Base-by-base conservation (phyloP, 768 basidiomycete species). In the Russula compacta region DNA sequence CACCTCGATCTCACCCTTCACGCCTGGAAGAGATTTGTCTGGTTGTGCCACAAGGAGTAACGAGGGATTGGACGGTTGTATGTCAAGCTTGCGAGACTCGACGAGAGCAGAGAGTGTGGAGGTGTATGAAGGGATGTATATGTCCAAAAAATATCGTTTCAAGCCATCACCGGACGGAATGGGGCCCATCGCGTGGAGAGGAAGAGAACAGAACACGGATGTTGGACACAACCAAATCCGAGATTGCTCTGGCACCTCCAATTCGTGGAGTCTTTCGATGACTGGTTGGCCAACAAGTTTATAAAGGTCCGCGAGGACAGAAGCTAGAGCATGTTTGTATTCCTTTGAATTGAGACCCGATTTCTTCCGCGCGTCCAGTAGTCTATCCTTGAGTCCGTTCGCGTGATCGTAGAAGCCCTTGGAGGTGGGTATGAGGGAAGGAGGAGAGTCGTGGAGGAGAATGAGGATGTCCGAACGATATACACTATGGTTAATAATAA, bases 351-450 rank as follows among this genome's bases (percentile, higher is more conserved):
- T 42, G 11, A 58, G 48, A 8, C 48, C 56, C 24, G 24, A 1
- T 11, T 7, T 24, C 1, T 42, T 33, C 15, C 32, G 38, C 4
- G 39, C 32, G 3, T 12, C n/a, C 12, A 58, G 14, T 32, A 58
- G 8, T 1, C 10, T 6, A 33, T 50, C 29, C n/a, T 11, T 24
- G 7, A 83, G 69, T 81, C 71, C 12, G 72, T 79, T 29, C 78
- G 81, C 73, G 12, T 15, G 52, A 11, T 11, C 38, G 32, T 29
- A 40, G 11, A 53, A 53, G 10, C 17, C 39, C 24, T 83, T 75
- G 71, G 83, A 80, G 32, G 82, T 83, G 1, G 82, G 80, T 72
- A 83, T 50, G 12, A 40, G 29, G 1, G 39, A 49, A 10, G 56
- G 15, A 24, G 40, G 38, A n/a, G 36, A 15, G 39, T 60, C 35